phyloP scores from a whole-genome alignment of 177 flowering plant genomes.

The Vitis hybrid region DNA sequence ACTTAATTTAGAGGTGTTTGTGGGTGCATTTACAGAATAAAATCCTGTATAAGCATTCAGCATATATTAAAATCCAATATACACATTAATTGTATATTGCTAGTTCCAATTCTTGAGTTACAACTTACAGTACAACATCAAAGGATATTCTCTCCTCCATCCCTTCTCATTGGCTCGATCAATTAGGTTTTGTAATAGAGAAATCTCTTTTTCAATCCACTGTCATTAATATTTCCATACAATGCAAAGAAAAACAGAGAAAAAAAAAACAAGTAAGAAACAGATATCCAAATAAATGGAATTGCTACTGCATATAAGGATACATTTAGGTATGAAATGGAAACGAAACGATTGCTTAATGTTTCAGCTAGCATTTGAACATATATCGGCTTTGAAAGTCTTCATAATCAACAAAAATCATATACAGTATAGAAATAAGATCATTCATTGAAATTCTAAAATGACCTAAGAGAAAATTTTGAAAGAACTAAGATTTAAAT shows the following conservation, averaged over 20 bases:
- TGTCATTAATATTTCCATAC: conserved; percentile 22
- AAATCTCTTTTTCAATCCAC: conserved; percentile 59
- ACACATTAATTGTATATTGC: background rate
- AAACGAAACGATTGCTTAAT: too few species aligned
- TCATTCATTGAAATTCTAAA: too few species aligned
- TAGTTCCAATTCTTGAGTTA: background rate
- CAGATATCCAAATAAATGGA: background rate
- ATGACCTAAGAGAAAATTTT: too few species aligned
- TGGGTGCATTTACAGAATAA: too few species aligned
- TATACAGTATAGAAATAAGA: too few species aligned
- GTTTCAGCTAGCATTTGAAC: too few species aligned
- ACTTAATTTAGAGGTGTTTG: too few species aligned
- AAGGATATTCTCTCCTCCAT: conserved; percentile 93
- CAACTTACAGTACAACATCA: conserved; percentile 7
- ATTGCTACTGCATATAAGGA: too few species aligned
- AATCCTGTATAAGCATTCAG: background rate
- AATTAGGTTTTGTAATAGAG: conserved; percentile 38
- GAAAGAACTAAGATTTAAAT: too few species aligned
- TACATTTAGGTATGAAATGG: too few species aligned
- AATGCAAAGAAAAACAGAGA: background rate
- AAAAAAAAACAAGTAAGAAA: background rate
- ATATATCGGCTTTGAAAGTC: background rate
- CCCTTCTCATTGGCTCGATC: conserved; percentile 86
- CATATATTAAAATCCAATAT: background rate
- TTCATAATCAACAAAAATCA: too few species aligned